A percentile compares a stretch with the other conserved stretches of the same genome.
These are phyloP conservation scores for Albizia julibrissin DNA, from an alignment of 306 rosid species.

Conservation along the genomic window DNA sequence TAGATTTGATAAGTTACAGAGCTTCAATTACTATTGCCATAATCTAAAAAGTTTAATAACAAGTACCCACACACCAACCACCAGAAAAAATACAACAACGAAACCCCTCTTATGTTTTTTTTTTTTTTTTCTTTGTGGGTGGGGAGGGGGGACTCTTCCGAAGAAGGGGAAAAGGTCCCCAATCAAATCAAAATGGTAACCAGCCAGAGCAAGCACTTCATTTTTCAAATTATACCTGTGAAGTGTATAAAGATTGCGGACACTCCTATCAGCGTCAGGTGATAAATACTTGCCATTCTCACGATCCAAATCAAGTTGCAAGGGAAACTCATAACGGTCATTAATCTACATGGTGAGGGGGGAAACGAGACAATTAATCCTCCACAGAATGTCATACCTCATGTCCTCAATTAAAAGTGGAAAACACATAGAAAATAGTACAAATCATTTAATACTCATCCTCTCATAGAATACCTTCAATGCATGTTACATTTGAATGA, in stretches of 20 bases:
- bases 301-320: conserved; percentile 95
- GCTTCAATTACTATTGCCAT: not conserved
- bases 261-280: conserved; percentile 91
- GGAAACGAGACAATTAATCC: not conserved
- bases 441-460: conserved; percentile 13
- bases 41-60: conserved; percentile 12
- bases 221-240: conserved; percentile 66
- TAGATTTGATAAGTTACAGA: not conserved
- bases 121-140: not conserved
- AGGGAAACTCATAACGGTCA: conserved; percentile 96
- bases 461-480: conserved; percentile 19
- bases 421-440: not conserved
- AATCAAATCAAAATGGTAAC: conserved; percentile 25
- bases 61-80: conserved; percentile 24
- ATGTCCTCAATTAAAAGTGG: conserved; percentile 12
- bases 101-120: not conserved
- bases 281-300: conserved; percentile 91
- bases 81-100: conserved; percentile 16
- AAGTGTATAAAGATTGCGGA: conserved; percentile 94
- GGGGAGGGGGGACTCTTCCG: not conserved
- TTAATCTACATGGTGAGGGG: conserved; percentile 59
- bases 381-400: not conserved
- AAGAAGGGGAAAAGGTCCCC: conserved; percentile 8
- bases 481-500: conserved; percentile 11
- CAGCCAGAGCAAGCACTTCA: conserved; percentile 4